Evolutionary conservation across 768 basidiomycete genomes (phyloP).

Genomic region (Lyophyllum atratum): DNA sequence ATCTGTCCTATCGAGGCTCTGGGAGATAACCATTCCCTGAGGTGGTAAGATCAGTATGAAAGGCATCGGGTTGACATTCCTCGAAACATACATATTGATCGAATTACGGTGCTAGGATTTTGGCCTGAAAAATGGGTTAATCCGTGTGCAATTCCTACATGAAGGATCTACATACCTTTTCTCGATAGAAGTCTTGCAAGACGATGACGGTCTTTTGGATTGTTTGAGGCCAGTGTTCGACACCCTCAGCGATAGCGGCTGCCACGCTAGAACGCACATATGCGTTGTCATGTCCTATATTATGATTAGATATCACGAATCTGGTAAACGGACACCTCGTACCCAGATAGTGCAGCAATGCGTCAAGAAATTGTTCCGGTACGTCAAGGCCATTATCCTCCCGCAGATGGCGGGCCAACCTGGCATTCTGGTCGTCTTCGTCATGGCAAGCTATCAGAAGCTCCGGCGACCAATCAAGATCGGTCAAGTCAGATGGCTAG

Average conservation of each 20-base stretch:
- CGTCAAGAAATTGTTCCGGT: conserved; percentile 60
- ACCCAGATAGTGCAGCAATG: conserved; percentile 74
- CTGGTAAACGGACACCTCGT: conserved; percentile 17
- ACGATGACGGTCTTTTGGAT: conserved; percentile 46
- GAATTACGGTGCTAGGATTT: conserved; percentile 86
- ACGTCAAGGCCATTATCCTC: conserved; percentile 95
- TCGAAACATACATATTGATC: conserved; percentile 79
- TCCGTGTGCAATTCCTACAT: neutral
- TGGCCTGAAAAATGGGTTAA: conserved; percentile 53
- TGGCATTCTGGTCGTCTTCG: conserved; percentile 80
- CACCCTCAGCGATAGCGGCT: conserved; percentile 73
- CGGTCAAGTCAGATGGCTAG: conserved; percentile 92
- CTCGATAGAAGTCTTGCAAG: conserved; percentile 76
- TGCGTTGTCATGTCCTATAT: conserved; percentile 70
- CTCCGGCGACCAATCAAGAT: conserved; percentile 89
- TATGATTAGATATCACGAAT: neutral
- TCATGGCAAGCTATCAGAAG: conserved; percentile 91
- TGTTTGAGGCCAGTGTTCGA: conserved; percentile 68
- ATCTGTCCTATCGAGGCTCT: conserved; percentile 83
- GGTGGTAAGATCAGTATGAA: neutral
- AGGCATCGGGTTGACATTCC: neutral
- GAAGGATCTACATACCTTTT: conserved; percentile 55
- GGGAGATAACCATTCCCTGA: conserved; percentile 91
- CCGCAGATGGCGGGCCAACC: conserved; percentile 82
- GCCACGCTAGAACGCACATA: conserved; percentile 80